phyloP scores from a whole-genome alignment of 495 filamentous ascomycete genomes.

The Aspergillus incahuasiensis region DNA sequence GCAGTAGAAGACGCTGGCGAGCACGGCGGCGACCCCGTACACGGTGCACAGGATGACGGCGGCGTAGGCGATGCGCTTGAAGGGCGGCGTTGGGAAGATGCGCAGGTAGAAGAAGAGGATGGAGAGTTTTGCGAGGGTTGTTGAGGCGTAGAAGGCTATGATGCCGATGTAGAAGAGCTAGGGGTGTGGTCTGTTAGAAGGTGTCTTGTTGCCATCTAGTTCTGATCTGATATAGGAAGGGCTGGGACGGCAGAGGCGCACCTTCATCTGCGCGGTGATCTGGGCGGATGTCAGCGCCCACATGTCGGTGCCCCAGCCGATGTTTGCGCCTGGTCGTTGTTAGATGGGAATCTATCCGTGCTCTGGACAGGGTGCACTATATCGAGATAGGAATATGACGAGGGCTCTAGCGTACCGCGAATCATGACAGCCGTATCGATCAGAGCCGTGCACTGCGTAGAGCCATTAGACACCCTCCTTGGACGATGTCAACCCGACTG shows the following conservation, averaged over 20 bases:
- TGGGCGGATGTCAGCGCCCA: not conserved
- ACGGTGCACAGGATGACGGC: not conserved
- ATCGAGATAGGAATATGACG: no score
- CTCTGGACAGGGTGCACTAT: no score
- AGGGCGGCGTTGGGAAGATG: constrained; percentile 3
- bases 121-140: constrained; percentile 8
- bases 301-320: constrained; percentile 8
- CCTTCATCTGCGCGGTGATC: constrained; percentile 2
- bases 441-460: not conserved
- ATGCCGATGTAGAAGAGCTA: constrained; percentile 8
- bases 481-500: not conserved
- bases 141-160: constrained; percentile 4
- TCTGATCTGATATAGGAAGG: no score
- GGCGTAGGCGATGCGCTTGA: not conserved
- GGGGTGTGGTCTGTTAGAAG: not conserved
- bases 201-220: no score
- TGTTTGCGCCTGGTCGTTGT: not conserved
- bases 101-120: constrained; percentile 18
- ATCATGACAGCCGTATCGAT: constrained; percentile 2
- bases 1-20: not conserved
- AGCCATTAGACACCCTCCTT: not conserved
- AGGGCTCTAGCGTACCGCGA: not conserved
- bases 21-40: not conserved
- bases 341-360: no score
- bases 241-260: no score